These are phyloP conservation scores for Apiotrichum sp. DNA, from an alignment of 1,284 basidiomycete genomes.

Conservation along the genomic window DNA sequence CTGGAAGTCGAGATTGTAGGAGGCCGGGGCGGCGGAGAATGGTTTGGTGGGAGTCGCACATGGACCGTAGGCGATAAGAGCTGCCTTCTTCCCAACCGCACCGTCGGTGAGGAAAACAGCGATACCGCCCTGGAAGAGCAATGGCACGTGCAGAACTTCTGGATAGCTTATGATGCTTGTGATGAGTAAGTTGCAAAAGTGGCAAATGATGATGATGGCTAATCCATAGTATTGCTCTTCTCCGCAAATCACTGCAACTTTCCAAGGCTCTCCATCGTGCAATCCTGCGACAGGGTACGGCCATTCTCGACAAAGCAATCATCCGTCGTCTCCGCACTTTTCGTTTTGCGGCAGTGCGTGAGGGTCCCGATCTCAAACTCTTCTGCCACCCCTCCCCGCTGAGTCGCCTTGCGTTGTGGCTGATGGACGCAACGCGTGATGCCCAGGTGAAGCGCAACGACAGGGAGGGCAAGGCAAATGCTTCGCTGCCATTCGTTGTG, in stretches of 20 bases:
- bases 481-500: slow-evolving; percentile 82
- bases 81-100: slow-evolving; percentile 38
- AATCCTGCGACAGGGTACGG: slow-evolving; percentile 87
- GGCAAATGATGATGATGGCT: background rate
- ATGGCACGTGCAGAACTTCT: slow-evolving; percentile 87
- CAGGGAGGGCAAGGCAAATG: slow-evolving; percentile 48
- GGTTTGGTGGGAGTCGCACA: slow-evolving; percentile 61
- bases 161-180: slow-evolving; percentile 85
- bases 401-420: slow-evolving; percentile 82
- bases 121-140: slow-evolving; percentile 41
- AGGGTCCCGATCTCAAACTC: slow-evolving; percentile 84
- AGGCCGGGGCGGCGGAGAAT: slow-evolving; percentile 75
- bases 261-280: slow-evolving; percentile 88
- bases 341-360: slow-evolving; percentile 79
- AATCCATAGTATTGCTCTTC: slow-evolving; percentile 56
- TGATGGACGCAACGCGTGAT: slow-evolving; percentile 90
- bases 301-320: slow-evolving; percentile 78
- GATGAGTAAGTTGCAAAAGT: slow-evolving; percentile 60
- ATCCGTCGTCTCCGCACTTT: slow-evolving; percentile 61
- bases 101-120: no score
- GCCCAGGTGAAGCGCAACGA: slow-evolving; percentile 56
- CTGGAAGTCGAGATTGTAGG: slow-evolving; percentile 85
- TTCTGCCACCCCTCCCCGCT: slow-evolving; percentile 87
- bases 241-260: slow-evolving; percentile 71
- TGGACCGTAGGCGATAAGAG: slow-evolving; percentile 7